Percentiles rank a stretch among this genome's conserved stretches.
Evolutionary conservation across 2,329 filamentous ascomycete genomes (phyloP).

Genomic region (Sporothrix brasiliensis): DNA sequence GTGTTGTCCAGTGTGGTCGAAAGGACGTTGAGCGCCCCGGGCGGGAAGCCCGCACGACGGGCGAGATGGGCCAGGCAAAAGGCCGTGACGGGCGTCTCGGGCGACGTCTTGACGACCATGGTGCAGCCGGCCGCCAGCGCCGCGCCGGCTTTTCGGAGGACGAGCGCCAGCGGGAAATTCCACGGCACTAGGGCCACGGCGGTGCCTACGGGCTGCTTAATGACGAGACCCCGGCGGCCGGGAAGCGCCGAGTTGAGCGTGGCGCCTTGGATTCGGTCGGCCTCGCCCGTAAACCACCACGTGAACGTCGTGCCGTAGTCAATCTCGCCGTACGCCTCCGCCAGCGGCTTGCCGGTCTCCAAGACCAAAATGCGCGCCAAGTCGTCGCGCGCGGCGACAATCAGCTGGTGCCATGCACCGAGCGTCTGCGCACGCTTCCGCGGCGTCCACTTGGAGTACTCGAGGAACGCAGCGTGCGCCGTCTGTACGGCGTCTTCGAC

Average conservation of each 20-base stretch:
- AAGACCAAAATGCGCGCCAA: conserved; percentile 47
- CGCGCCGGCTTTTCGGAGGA: conserved; percentile 67
- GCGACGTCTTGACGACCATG: conserved; percentile 73
- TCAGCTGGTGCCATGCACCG: conserved; percentile 45
- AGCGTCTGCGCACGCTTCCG: conserved; percentile 45
- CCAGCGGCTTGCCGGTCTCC: conserved; percentile 61
- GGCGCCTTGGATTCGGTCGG: conserved; percentile 58
- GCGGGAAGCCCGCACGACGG: conserved; percentile 71
- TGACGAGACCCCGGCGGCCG: conserved; percentile 66
- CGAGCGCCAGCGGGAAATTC: conserved; percentile 71
- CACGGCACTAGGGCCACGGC: conserved; percentile 70
- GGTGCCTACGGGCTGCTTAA: conserved; percentile 75
- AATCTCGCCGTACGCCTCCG: conserved; percentile 58
- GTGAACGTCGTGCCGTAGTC: conserved; percentile 58
- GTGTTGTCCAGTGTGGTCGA: conserved; percentile 52
- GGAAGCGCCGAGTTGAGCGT: conserved; percentile 63
- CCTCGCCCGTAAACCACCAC: conserved; percentile 60
- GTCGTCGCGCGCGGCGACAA: conserved; percentile 45
- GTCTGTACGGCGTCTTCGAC: conserved; percentile 46
- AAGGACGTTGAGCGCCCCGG: conserved; percentile 65
- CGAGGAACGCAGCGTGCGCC: conserved; percentile 45
- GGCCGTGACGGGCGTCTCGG: conserved; percentile 73
- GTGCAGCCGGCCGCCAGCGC: conserved; percentile 73
- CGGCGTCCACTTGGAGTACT: conserved; percentile 46
- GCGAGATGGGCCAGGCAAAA: conserved; percentile 70